Base-by-base conservation (phyloP, 2,329 filamentous ascomycete genomes). In the Aspergillus nomiae region DNA sequence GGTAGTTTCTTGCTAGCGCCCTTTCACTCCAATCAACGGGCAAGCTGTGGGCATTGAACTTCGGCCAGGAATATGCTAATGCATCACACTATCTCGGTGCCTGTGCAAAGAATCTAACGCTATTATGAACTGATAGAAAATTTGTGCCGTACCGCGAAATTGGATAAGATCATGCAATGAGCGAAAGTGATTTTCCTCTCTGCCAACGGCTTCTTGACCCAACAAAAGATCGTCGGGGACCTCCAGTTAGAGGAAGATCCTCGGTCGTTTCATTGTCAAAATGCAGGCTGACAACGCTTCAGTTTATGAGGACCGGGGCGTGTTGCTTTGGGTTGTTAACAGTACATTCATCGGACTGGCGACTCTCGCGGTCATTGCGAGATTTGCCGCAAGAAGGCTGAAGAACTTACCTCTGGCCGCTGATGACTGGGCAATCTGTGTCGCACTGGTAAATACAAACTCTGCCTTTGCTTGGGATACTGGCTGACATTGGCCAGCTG, bases 341-440 rank as follows among this genome's bases (percentile, higher is more conserved):
- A 59, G 30, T 30, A 34, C 51, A 9, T 51, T 59, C 32, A 28
- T 59, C 48, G 45, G 3, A 14, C 56, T 59, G 14, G 56, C 56
- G 11, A 59, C 45, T 9, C 28, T 59, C 7, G 56, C 56, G 2
- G 45, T 59, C 14, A 59, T 59, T 10, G 45, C n/a, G 10, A 59
- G 56, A 21, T 59, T 59, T 32, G 24, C 38, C 11, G 56, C 56
- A 32, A 59, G 56, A 59, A 51, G 24, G 45, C 14, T 59, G n/a
- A 46, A 45, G 26, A 53, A 41, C 16, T 7, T 51, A 19, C 11
- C 32, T 7, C 24, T 51, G 0, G 56, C 43, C 45, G n/a, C 45
- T 6, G 56, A 59, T 51, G 56, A 59, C 28, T 59, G 56, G 56
- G 45, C 56, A 28, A 59, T 59, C 4, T 28, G 28, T 16, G 6